Evolutionary conservation across 495 filamentous ascomycete species (phyloP).

Genomic region (Tuber indicum): DNA sequence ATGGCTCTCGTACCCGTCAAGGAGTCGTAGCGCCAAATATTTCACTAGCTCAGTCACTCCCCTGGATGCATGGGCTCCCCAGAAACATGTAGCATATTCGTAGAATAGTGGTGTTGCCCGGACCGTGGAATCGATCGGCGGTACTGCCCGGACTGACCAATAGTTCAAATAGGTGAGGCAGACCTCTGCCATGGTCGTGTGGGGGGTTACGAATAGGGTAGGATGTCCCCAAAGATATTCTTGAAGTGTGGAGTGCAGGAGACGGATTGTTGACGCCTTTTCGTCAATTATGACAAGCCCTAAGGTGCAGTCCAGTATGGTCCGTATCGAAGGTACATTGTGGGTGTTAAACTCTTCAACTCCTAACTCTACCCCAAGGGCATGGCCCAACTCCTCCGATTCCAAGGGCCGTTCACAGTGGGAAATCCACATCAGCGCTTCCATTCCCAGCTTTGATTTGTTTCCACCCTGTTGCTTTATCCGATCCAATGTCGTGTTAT

Average conservation of each 20-base stretch:
- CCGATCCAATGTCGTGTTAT: neutral
- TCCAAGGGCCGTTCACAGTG: neutral
- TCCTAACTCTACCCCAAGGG: neutral
- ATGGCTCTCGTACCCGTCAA: neutral
- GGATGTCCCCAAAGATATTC: neutral
- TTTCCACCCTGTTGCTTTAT: neutral
- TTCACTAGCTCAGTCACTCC: neutral
- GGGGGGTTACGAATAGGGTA: neutral
- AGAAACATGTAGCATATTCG: neutral
- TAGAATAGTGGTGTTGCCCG: accelerated
- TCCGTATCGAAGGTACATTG: neutral
- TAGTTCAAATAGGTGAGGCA: neutral
- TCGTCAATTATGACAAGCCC: neutral
- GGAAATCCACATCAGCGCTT: neutral
- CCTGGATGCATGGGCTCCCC: neutral
- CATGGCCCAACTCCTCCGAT: neutral
- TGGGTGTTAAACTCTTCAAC: neutral
- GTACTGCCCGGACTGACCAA: neutral
- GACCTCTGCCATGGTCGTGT: neutral
- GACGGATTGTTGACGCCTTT: neutral
- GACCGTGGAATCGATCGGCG: neutral
- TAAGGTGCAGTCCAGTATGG: neutral
- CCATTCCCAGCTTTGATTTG: neutral
- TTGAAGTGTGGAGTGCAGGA: neutral
- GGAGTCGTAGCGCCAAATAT: neutral